Conservation (phyloP, 2,329 filamentous ascomycete genomes). For the Aspergillus luchuensis region DNA sequence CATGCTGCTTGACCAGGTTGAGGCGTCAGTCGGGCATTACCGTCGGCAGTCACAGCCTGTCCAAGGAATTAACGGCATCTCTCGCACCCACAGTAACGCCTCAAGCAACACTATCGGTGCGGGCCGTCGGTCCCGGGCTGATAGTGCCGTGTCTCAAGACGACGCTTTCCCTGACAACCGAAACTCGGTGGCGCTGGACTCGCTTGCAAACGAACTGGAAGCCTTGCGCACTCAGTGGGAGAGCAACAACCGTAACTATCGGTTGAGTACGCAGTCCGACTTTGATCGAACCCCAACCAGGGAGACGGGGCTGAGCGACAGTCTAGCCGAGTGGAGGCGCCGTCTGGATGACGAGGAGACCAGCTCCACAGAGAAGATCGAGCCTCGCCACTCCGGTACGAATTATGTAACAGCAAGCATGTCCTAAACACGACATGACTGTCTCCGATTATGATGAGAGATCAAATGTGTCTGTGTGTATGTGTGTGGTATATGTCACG, state of each 20-base stretch:
- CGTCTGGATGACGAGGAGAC: conserved; percentile 65
- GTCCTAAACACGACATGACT: conserved; percentile 29
- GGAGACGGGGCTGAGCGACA: conserved; percentile 63
- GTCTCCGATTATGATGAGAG: conserved; percentile 5
- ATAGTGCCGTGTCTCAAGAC: conserved; percentile 48
- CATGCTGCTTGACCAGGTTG: conserved; percentile 90
- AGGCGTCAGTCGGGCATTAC: conserved; percentile 91
- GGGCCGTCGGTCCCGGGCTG: conserved; percentile 39
- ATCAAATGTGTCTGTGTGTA: not conserved
- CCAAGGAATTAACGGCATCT: conserved; percentile 42
- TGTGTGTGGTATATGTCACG: no score
- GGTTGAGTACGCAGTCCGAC: conserved; percentile 85
- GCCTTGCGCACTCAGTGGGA: conserved; percentile 91
- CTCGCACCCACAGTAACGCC: conserved; percentile 57
- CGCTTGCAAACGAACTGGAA: conserved; percentile 87
- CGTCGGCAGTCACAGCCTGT: conserved; percentile 67
- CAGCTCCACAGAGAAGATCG: conserved; percentile 30
- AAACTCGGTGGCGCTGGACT: conserved; percentile 77
- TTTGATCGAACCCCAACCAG: conserved; percentile 66
- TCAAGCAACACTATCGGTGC: conserved; percentile 51
- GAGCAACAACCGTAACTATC: conserved; percentile 91
- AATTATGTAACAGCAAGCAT: conserved; percentile 34
- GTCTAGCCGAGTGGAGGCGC: conserved; percentile 77
- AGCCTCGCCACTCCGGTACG: conserved; percentile 27
- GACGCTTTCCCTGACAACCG: conserved; percentile 54